These are phyloP conservation scores for Lepidium africanum DNA, from an alignment of 345 rosid genomes.

Conservation along the genomic window DNA sequence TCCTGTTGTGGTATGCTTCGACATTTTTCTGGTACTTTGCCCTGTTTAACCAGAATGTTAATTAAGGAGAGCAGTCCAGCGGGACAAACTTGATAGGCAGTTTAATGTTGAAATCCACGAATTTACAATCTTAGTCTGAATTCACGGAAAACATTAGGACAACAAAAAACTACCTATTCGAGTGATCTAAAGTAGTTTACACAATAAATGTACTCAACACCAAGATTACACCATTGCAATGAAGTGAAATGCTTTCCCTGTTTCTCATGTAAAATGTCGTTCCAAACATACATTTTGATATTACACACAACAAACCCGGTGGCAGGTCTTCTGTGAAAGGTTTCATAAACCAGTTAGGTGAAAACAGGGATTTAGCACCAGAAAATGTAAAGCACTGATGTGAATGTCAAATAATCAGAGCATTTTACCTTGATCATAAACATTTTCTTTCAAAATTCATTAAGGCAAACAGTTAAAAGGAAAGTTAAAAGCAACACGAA, in stretches of 20 bases:
- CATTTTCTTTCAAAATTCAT: not conserved
- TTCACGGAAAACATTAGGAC: not conserved
- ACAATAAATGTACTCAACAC: not conserved
- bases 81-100: not conserved
- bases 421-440: not conserved
- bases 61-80: not conserved
- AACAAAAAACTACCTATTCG: not conserved
- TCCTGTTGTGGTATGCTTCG: slow-evolving; percentile 90
- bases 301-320: not conserved
- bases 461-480: not conserved
- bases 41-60: slow-evolving; percentile 39
- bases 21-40: slow-evolving; percentile 98
- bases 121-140: not conserved
- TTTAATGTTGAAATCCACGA: not conserved
- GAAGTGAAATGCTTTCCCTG: not conserved
- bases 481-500: not conserved
- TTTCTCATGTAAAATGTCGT: not conserved
- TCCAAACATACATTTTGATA: not conserved
- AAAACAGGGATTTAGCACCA: not conserved
- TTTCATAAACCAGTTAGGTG: not conserved
- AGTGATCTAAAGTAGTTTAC: not conserved
- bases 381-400: not conserved
- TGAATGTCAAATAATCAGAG: not conserved
- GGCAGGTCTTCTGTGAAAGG: not conserved
- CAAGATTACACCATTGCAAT: not conserved